A percentile compares a stretch with the other conserved stretches of the same genome.
These are phyloP conservation scores for Ehretia macrophylla DNA, from an alignment of 257 asterid genomes.

Conservation along the genomic window DNA sequence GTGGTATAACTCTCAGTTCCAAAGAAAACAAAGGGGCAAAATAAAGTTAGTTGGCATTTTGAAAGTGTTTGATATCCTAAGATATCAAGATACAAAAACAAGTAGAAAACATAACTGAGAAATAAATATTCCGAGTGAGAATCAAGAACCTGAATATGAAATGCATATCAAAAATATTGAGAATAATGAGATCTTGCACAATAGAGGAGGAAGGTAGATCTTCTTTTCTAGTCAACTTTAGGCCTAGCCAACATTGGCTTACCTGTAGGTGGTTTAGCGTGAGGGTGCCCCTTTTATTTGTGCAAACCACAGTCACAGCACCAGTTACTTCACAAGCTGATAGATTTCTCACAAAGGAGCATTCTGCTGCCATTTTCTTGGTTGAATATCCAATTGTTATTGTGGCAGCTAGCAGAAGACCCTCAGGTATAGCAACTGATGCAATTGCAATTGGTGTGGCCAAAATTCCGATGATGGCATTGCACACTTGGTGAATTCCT, in stretches of 20 bases:
- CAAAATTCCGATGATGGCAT: background rate
- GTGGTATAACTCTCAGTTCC: too few species aligned
- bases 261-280: background rate
- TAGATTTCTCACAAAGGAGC: background rate
- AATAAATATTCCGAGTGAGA: too few species aligned
- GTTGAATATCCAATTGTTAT: conserved; percentile 1
- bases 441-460: conserved; percentile 1
- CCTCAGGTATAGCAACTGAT: background rate
- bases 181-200: too few species aligned
- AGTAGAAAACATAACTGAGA: too few species aligned
- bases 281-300: background rate
- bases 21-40: too few species aligned
- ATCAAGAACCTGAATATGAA: too few species aligned
- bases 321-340: background rate
- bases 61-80: too few species aligned
- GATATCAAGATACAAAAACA: too few species aligned
- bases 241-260: background rate
- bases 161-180: too few species aligned
- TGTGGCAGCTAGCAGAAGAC: background rate
- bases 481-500: background rate
- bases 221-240: background rate
- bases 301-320: conserved; percentile 1
- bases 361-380: background rate
- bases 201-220: background rate
- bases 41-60: too few species aligned